Conservation (phyloP, 1,284 basidiomycete species). For the Cryptococcus floricola region DNA sequence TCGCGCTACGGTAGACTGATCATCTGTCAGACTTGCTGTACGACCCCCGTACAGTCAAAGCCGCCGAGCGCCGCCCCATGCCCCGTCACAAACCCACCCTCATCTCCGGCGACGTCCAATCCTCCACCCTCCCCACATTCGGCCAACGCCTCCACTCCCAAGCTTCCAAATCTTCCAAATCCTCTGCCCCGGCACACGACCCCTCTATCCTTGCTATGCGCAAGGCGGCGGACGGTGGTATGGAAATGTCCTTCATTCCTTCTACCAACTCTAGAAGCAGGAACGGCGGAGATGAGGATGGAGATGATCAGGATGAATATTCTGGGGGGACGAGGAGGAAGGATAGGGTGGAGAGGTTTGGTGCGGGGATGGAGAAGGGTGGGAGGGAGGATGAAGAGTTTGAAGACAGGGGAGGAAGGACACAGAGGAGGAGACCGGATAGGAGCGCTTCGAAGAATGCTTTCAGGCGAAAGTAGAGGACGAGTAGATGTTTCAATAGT, state of each 20-base stretch:
- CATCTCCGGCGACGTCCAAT: conserved; percentile 26
- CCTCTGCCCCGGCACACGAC: conserved; percentile 5
- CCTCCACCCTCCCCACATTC: conserved; percentile 36
- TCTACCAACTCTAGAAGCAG: conserved; percentile 17
- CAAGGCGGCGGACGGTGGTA: conserved; percentile 48
- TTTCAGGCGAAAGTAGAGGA: conserved; percentile 54
- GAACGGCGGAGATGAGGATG: conserved; percentile 41
- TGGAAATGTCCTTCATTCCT: conserved; percentile 55
- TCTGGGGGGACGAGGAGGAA: conserved; percentile 48
- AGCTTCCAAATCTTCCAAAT: conserved; percentile 10
- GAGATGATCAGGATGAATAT: conserved; percentile 35
- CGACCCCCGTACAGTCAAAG: conserved; percentile 53
- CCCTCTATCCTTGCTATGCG: conserved; percentile 43
- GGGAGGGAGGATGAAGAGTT: conserved; percentile 55
- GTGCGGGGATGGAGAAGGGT: conserved; percentile 78
- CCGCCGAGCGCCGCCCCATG: conserved; percentile 17
- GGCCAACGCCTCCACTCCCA: conserved; percentile 44
- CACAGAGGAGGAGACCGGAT: conserved; percentile 64
- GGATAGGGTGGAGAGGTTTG: conserved; percentile 71
- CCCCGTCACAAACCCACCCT: conserved; percentile 29
- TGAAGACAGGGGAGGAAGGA: conserved; percentile 57
- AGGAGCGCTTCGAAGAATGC: conserved; percentile 83
- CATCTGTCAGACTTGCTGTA: conserved; percentile 41
- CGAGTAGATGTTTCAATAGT: not conserved
- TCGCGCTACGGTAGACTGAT: conserved; percentile 4